These are phyloP conservation scores for Neonectria ditissima DNA, from an alignment of 2,329 filamentous ascomycete genomes.

Conservation along the genomic window DNA sequence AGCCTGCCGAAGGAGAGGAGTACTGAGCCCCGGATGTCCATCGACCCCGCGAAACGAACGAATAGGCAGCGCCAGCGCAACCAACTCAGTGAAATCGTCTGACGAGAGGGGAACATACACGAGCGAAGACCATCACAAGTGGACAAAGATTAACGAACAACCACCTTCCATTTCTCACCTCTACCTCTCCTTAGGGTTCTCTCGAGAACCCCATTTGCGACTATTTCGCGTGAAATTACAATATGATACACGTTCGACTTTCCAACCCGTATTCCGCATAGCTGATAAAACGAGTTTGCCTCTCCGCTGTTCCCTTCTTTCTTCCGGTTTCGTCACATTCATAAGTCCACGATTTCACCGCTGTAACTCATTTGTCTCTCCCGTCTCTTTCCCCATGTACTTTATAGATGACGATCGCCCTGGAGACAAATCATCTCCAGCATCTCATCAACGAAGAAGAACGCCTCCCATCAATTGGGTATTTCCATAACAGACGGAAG, in stretches of 20 bases:
- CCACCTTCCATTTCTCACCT: slow-evolving; percentile 28
- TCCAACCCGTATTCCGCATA: slow-evolving; percentile 22
- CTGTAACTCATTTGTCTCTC: slow-evolving; percentile 10
- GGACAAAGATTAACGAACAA: slow-evolving; percentile 33
- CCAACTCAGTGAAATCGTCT: slow-evolving; percentile 13
- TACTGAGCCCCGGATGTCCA: slow-evolving; percentile 46
- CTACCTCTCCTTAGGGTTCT: slow-evolving; percentile 18
- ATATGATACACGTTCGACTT: slow-evolving; percentile 43
- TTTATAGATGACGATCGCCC: slow-evolving; percentile 1
- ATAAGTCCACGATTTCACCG: slow-evolving; percentile 14
- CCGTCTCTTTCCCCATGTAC: slow-evolving; percentile 2
- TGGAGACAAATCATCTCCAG: slow-evolving; percentile 10
- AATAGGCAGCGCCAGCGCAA: slow-evolving; percentile 10
- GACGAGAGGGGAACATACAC: slow-evolving; percentile 13
- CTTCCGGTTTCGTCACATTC: slow-evolving; percentile 23
- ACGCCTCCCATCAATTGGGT: slow-evolving; percentile 25
- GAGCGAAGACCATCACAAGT: slow-evolving; percentile 20
- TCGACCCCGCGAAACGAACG: slow-evolving; percentile 8
- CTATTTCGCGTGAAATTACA: slow-evolving; percentile 42
- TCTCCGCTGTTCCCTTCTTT: slow-evolving; percentile 21
- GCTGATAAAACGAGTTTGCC: slow-evolving; percentile 18
- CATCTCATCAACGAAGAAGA: slow-evolving; percentile 14
- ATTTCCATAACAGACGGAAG: slow-evolving; percentile 20
- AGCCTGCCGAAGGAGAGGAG: slow-evolving; percentile 86
- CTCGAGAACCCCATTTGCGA: slow-evolving; percentile 33